Conservation (phyloP, 441 rosid species). For the Populus tomentosa region DNA sequence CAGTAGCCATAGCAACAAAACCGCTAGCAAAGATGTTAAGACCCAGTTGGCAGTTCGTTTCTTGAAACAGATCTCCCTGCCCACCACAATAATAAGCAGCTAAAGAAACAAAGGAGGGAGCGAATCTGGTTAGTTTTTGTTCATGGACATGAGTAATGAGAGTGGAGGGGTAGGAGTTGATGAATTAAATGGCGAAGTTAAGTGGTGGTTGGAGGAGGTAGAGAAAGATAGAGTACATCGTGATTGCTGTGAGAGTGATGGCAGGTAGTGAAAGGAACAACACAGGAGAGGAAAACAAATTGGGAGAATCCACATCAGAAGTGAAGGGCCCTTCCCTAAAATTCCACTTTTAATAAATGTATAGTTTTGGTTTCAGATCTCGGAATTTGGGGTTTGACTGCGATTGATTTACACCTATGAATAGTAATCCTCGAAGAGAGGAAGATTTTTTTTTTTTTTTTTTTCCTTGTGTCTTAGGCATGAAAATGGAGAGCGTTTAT, state of each 20-base stretch:
- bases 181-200: not conserved
- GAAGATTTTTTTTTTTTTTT: too few species aligned
- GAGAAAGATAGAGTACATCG: not conserved
- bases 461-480: too few species aligned
- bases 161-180: not conserved
- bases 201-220: slow-evolving; percentile 8
- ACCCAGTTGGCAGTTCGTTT: not conserved
- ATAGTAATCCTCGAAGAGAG: too few species aligned
- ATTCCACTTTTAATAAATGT: not conserved
- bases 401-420: not conserved
- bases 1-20: too few species aligned
- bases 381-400: not conserved
- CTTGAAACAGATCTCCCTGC: not conserved
- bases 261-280: slow-evolving; percentile 47
- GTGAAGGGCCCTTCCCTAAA: slow-evolving; percentile 8
- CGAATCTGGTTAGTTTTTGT: not conserved
- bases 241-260: not conserved
- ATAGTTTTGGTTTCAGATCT: not conserved
- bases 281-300: slow-evolving; percentile 36
- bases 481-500: too few species aligned
- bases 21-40: not conserved
- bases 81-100: not conserved
- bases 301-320: slow-evolving; percentile 34
- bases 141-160: not conserved
- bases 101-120: not conserved